Base-by-base conservation (phyloP, 148 eudicot genomes). In the Rhododendron kiyosumense region DNA sequence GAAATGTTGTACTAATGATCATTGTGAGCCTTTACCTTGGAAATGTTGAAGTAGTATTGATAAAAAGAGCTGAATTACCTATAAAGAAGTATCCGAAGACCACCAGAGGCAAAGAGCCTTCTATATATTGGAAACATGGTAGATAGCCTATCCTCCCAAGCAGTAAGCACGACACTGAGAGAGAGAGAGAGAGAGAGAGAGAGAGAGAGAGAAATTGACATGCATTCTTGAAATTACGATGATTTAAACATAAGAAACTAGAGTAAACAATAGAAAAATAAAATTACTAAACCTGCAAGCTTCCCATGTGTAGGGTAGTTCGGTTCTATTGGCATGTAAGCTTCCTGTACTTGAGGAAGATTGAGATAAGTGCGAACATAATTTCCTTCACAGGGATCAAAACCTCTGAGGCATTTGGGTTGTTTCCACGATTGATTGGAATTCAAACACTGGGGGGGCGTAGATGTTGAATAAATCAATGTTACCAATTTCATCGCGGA, bases 61-160 rank as follows among this genome's bases (percentile, higher is more conserved):
- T 8, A 76, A 76, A 18, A 41, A 22, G 49, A 41, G 49, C 26
- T 75, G 78, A 75, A 75, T 75, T 75, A 75, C 78, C 78, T 75
- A 38, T 75, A 75, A 34, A 75, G 43, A 75, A 75, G 78, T 36
- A 75, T 75, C 22, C 46, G 78, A 75, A 75, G 78, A 17, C 46
- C 46, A 75, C 71, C 71, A n/a, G 46, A 75, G 46, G 78, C 46
- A 75, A 75, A 36, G 46, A 75, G 46, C 46, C 78, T 30, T 73
- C 78, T 73, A n/a, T 89, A 89, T 36, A 89, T 84, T 17, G 91
- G 88, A 41, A 89, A 85, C 91, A 89, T 88, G 48, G 88, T 87
- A n/a, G 89, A 63, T 76, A 89, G 91, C 65, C 87, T 86, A 71
- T 89, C 89, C 79, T 89, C 84, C 91, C 91, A 89, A 38, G 67